Conservation (phyloP, 768 basidiomycete genomes). For the Glaciozyma martinii region DNA sequence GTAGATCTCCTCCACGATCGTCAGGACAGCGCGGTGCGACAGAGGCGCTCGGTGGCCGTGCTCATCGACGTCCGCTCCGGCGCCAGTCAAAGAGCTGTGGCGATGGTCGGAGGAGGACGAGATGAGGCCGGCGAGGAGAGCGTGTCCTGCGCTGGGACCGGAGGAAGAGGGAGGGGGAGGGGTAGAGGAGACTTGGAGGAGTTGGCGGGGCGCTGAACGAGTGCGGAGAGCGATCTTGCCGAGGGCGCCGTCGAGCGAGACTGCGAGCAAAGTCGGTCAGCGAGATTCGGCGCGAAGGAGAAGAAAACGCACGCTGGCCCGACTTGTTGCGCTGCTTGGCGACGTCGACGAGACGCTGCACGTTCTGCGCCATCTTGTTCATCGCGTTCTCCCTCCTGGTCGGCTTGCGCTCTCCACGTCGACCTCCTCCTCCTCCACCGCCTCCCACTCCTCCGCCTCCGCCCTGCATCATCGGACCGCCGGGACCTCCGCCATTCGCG, state of each 20-base stretch:
- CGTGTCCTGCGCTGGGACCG: constrained; percentile 5
- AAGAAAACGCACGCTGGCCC: constrained; percentile 32
- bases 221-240: constrained; percentile 90
- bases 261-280: constrained; percentile 54
- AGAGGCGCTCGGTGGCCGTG: constrained; percentile 43
- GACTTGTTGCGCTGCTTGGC: constrained; percentile 75
- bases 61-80: not conserved
- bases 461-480: not conserved
- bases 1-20: constrained; percentile 73
- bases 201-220: constrained; percentile 90
- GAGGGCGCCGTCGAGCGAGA: constrained; percentile 72
- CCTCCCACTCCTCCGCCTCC: not conserved
- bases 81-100: not conserved
- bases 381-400: constrained; percentile 38
- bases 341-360: constrained; percentile 89
- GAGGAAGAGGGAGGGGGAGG: constrained; percentile 8
- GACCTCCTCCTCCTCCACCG: not conserved
- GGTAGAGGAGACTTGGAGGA: constrained; percentile 60
- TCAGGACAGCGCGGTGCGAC: constrained; percentile 64
- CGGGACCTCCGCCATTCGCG: not conserved
- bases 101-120: not conserved
- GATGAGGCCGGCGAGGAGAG: constrained; percentile 23
- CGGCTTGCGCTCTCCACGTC: not conserved
- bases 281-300: not conserved
- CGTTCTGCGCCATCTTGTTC: constrained; percentile 52